Percentiles rank a stretch among this genome's conserved stretches.
phyloP scores from a whole-genome alignment of 495 filamentous ascomycete genomes.

The Beverwykella pulmonaria region DNA sequence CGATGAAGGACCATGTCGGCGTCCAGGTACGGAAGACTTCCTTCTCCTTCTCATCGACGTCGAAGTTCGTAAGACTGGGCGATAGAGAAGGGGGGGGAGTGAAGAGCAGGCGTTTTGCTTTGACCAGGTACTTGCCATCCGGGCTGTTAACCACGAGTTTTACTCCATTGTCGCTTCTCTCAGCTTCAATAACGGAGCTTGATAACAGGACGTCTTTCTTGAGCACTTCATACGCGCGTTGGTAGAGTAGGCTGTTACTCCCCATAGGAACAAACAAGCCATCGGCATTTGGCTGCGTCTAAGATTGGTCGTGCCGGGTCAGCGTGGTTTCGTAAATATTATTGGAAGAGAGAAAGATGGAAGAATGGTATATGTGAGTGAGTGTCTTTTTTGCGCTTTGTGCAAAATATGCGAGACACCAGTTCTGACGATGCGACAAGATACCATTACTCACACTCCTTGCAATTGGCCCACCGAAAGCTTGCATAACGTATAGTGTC shows the following conservation, averaged over 20 bases:
- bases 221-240: slow-evolving; percentile 14
- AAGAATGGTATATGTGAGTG: too few relatives aligned
- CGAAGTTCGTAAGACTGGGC: slow-evolving; percentile 1
- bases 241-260: slow-evolving; percentile 26
- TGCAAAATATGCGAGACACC: too few relatives aligned
- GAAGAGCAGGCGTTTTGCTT: slow-evolving; percentile 20
- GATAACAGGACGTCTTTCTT: slow-evolving; percentile 10
- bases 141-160: slow-evolving; percentile 12
- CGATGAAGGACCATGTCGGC: slow-evolving; percentile 14
- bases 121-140: slow-evolving; percentile 12
- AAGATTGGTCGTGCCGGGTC: too few relatives aligned
- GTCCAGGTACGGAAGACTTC: slow-evolving; percentile 15
- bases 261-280: slow-evolving; percentile 1
- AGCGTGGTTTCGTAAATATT: too few relatives aligned
- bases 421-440: too few relatives aligned
- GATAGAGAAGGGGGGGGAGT: slow-evolving; percentile 7
- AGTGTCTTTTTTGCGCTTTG: too few relatives aligned
- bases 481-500: slow-evolving; percentile 13
- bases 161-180: slow-evolving; percentile 5
- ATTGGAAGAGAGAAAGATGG: too few relatives aligned
- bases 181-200: neutral
- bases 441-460: too few relatives aligned
- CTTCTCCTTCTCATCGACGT: slow-evolving; percentile 14
- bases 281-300: neutral
- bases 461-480: slow-evolving; percentile 16